Conservation (phyloP, 106 monocot species). For the Dendrobium nobile region DNA sequence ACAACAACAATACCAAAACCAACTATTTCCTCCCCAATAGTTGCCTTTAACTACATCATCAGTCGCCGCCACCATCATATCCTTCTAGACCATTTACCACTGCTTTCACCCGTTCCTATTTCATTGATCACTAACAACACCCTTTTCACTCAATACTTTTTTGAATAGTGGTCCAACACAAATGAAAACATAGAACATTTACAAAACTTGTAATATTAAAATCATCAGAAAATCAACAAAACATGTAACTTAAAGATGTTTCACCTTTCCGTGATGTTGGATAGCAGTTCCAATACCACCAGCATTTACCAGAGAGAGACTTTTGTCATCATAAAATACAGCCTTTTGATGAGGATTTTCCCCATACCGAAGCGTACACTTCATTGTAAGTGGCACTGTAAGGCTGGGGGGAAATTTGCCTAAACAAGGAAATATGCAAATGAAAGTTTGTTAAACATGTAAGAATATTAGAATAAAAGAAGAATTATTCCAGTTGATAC, state of each 20-base stretch:
- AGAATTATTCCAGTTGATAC: constrained; percentile 18
- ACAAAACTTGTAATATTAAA: neutral
- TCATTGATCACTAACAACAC: neutral
- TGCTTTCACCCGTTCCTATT: neutral
- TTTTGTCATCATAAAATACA: constrained; percentile 78
- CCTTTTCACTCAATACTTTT: no score
- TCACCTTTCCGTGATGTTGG: constrained; percentile 96
- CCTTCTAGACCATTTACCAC: neutral
- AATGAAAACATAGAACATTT: neutral
- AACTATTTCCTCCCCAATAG: neutral
- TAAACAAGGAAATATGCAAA: constrained; percentile 24
- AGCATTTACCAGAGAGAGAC: constrained; percentile 79
- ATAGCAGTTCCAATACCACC: constrained; percentile 94
- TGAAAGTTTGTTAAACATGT: neutral
- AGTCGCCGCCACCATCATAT: neutral
- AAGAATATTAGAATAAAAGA: neutral
- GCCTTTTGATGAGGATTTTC: constrained; percentile 99
- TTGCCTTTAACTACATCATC: neutral
- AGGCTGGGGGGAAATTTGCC: constrained; percentile 71
- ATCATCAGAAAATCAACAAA: constrained; percentile 1
- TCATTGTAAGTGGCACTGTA: constrained; percentile 62
- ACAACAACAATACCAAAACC: neutral
- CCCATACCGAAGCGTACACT: constrained; percentile 76
- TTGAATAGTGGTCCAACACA: no score
- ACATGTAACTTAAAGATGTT: neutral